These are phyloP conservation scores for Cordyceps cateniannulata DNA, from an alignment of 2,329 filamentous ascomycete genomes.

Conservation along the genomic window DNA sequence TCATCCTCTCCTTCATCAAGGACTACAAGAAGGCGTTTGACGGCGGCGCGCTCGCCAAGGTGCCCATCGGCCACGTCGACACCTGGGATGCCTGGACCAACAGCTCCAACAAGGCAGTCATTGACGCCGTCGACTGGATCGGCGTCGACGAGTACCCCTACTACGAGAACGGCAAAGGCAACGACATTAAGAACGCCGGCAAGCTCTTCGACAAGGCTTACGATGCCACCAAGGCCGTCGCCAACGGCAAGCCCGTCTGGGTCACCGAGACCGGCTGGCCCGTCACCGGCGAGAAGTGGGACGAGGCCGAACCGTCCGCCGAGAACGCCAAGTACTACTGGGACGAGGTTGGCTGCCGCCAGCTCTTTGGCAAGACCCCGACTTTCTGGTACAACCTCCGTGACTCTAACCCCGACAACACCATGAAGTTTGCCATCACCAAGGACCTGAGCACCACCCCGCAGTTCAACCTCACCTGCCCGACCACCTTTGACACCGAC, in stretches of 20 bases:
- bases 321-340: conserved; percentile 60
- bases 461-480: conserved; percentile 48
- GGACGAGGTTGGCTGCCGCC: conserved; percentile 52
- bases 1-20: conserved; percentile 59
- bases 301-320: conserved; percentile 47
- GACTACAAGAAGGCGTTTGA: conserved; percentile 55
- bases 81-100: conserved; percentile 61
- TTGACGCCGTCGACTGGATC: conserved; percentile 57
- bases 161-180: conserved; percentile 52
- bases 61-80: conserved; percentile 60
- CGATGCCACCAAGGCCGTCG: conserved; percentile 37
- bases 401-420: conserved; percentile 54
- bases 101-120: conserved; percentile 50
- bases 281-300: conserved; percentile 44
- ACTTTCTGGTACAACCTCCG: conserved; percentile 58
- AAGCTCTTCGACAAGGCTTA: conserved; percentile 48
- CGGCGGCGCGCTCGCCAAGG: conserved; percentile 34
- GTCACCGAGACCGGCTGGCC: conserved; percentile 64
- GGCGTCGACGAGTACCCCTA: conserved; percentile 62
- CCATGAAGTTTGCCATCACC: conserved; percentile 52
- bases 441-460: conserved; percentile 45
- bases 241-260: conserved; percentile 50
- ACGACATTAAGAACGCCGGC: conserved; percentile 48
- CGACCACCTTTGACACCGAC: conserved; percentile 33
- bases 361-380: conserved; percentile 47